Base-by-base conservation (phyloP, 129 eudicot genomes). In the Pseudognaphalium luteoalbum region DNA sequence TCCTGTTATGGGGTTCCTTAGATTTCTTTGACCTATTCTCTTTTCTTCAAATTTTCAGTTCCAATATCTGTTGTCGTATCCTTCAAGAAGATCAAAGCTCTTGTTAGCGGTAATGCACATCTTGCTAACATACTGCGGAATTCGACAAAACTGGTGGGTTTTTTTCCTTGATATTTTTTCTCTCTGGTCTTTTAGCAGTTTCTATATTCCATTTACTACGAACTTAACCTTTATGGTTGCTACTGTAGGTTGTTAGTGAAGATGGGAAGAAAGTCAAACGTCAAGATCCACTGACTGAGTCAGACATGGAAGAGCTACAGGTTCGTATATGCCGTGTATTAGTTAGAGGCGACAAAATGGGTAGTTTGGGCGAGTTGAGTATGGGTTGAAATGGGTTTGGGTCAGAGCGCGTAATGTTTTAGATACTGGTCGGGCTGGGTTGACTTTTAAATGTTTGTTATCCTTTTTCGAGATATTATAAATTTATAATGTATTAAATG, bases 21-120 rank as follows among this genome's bases (percentile, higher is more conserved):
- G 5, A 68, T 20, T 30, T 70, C 39, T 74, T 54, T 80, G 66
- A 78, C 59, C 39, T 17, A 61, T 14, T 20, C 64, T 7, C 20
- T 59, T 57, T 42, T 63, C 22, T 25, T 44, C 64, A 66, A 59
- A 66, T 78, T 61, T 84, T 70, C 82, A 94, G 99, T 94, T 77
- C 97, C 99, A 52, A 76, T 94, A 35, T 84, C 92, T 64, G 96
- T 94, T 73, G 97, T 94, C 66, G 88, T 92, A 65, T 89, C 97
- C 61, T 91, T 94, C 73, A 94, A 94, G 92, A 94, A 94, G 87
- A 91, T 94, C 44, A 94, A 94, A 86, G 84, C 92, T 74, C 90
- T 87, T 67, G 84, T 84, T 22, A 80, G 80, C 75, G 81, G 87
- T 71, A 78, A 76, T 70, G 78, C 92, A 33, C 96, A 89, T 81